Percentiles rank a stretch among this genome's conserved stretches.
These are phyloP conservation scores for Penicillium sp. DNA, from an alignment of 2,329 filamentous ascomycete genomes.

Conservation along the genomic window DNA sequence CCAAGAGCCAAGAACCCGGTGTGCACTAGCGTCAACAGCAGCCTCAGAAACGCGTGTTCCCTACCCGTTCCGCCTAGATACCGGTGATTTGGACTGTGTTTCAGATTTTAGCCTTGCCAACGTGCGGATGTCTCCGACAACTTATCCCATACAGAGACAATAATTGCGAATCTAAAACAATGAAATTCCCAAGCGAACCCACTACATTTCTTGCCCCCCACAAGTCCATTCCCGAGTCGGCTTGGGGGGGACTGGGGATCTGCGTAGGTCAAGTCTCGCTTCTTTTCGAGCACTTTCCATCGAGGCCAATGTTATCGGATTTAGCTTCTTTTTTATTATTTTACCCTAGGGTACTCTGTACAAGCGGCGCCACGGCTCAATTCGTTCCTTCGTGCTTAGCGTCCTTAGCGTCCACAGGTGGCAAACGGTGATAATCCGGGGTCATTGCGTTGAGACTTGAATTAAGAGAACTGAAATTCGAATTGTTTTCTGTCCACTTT, in stretches of 20 bases:
- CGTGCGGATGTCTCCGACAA: constrained; percentile 14
- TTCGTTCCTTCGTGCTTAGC: neutral
- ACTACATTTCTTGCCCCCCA: neutral
- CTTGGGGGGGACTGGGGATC: neutral
- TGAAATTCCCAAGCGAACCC: neutral
- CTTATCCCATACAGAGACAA: neutral
- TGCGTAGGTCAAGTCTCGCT: neutral
- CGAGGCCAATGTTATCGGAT: neutral
- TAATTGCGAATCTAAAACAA: neutral
- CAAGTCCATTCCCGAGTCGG: neutral
- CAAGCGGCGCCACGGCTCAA: neutral
- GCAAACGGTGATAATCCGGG: constrained; percentile 1
- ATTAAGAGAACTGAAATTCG: neutral
- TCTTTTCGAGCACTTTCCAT: neutral
- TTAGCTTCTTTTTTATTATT: neutral
- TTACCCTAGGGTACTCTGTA: no score
- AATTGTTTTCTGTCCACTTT: neutral
- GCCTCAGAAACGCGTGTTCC: constrained; percentile 27
- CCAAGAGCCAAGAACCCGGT: constrained; percentile 1
- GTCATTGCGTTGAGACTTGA: neutral
- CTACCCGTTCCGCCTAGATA: constrained; percentile 12
- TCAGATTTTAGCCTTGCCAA: constrained; percentile 20
- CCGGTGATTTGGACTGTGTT: constrained; percentile 16
- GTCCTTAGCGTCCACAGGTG: neutral
- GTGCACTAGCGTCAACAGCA: constrained; percentile 15